Evolutionary conservation across 495 filamentous ascomycete genomes (phyloP), one percentile per base, ranked within the genome.

Genomic region (Tuber borchii): DNA sequence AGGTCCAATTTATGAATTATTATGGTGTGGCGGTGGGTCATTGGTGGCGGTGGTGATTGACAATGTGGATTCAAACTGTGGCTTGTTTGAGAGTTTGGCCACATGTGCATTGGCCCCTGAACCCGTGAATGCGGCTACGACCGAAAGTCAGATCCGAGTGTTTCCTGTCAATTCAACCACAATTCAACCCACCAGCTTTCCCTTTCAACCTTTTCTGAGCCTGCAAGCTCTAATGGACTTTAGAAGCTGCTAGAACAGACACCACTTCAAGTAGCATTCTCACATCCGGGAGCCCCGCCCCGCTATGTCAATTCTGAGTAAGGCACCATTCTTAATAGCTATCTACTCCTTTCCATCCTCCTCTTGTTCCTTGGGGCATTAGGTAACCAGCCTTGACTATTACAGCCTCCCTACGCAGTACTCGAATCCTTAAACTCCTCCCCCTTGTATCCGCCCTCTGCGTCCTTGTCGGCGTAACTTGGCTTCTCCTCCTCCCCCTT

Each of bases 401-500:
- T 65, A 65, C 45, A 83, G 78, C 56, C 45, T 72, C 78, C 42
- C 76, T 83, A 46, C 87, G 88, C 85, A 90, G 93, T 82, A 88
- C 90, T 74, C 87, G 90, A 73, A 84, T 94, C 69, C 89, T 92
- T 74, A 90, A 90, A 84, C 83, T 93, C 46, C 91, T 93, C 70
- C 92, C 92, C 14, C 93, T 92, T 86, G 84, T 98, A 16, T 98
- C 95, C 31, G 87, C 93, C 69, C 84, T 97, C n/a, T 97, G 91
- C 84, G 90, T 97, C 78, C 72, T 97, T 46, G 88, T 97, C 82
- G 95, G 95, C 71, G 89, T 96, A n/a, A 88, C 88, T 79, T 98
- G 94, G 94, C 90, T 99, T 20, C 89, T 97, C 48, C 87, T 97
- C 34, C 90, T 99, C n/a, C 95, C 95, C 44, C 89, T 97, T 72